A percentile compares a stretch with the other conserved stretches of the same genome.
phyloP scores from a whole-genome alignment of 306 rosid genomes.

The Casuarina cunninghamiana region DNA sequence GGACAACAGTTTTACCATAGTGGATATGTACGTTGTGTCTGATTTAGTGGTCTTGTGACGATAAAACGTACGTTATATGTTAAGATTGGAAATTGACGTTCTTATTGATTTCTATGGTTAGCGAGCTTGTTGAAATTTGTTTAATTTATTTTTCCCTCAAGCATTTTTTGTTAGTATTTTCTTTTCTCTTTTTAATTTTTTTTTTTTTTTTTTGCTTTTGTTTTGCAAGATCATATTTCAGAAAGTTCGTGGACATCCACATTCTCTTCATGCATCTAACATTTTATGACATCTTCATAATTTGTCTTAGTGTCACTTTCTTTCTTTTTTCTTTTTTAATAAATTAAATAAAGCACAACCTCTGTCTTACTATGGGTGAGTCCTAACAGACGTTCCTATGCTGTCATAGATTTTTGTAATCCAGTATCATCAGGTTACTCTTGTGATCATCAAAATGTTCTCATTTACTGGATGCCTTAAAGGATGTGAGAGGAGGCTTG shows the following conservation, averaged over 20 bases:
- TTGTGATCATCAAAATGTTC: too few species aligned
- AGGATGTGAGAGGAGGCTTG: slow-evolving; percentile 96
- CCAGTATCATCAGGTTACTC: too few species aligned
- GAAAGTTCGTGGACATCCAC: background rate
- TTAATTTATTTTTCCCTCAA: too few species aligned
- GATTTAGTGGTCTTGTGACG: background rate
- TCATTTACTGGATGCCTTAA: too few species aligned
- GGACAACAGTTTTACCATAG: background rate
- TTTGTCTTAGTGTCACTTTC: too few species aligned
- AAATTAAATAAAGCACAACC: background rate
- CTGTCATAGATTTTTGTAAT: too few species aligned
- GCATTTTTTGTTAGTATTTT: too few species aligned
- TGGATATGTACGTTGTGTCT: background rate
- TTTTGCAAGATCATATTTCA: too few species aligned
- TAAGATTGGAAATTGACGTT: background rate
- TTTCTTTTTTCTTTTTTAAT: too few species aligned
- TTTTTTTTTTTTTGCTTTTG: too few species aligned
- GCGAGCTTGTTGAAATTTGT: background rate
- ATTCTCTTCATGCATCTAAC: background rate
- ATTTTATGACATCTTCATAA: too few species aligned
- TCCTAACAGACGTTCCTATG: background rate
- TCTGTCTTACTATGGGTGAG: background rate
- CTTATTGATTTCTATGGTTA: background rate
- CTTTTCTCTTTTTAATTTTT: too few species aligned
- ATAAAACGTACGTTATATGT: background rate